Base-by-base conservation (phyloP, 768 basidiomycete species). In the Mycena vitilis region DNA sequence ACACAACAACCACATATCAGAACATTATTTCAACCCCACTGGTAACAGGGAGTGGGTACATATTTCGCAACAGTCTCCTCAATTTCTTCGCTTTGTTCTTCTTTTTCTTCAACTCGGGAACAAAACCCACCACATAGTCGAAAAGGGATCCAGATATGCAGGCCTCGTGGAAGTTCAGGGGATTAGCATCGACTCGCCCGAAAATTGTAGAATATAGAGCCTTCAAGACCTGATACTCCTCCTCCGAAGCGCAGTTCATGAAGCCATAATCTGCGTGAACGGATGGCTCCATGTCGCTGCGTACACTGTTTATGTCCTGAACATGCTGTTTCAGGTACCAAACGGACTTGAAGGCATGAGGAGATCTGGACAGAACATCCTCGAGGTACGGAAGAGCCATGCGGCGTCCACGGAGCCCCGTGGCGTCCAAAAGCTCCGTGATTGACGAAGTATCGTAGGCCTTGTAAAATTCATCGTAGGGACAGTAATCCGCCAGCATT, bases 241-340 rank as follows among this genome's bases (percentile, higher is more conserved):
- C 71, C 18, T 65, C 67, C 18, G 66, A 71, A 42, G 60, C 70
- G 69, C 82, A 83, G 61, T 80, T 80, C 12, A 61, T 59, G 66
- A 81, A 83, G 12, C 82, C 82, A 38, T 82, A 83, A 70, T 83
- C 80, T 23, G 63, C 73, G 0, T 8, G 4, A 6, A 76, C 60
- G 5, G 74, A 70, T 10, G 67, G 73, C 5, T 34, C 37, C 15
- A 73, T 58, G 23, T 15, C 11, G 25, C 63, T 48, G 13, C 37
- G 66, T 36, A 42, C 38, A 16, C 54, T 71, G 61, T 55, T 23
- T 49, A 15, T 49, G 48, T 38, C 72, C 58, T 13, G 59, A 15
- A 77, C 66, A 57, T 74, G 77, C 54, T 77, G 75, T 71, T 81
- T 84, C 48, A 84, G 74, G 37, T 74, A 20, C 82, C 82, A 84